Conservation (phyloP, 2,329 filamentous ascomycete species). For the Epichloe typhina region DNA sequence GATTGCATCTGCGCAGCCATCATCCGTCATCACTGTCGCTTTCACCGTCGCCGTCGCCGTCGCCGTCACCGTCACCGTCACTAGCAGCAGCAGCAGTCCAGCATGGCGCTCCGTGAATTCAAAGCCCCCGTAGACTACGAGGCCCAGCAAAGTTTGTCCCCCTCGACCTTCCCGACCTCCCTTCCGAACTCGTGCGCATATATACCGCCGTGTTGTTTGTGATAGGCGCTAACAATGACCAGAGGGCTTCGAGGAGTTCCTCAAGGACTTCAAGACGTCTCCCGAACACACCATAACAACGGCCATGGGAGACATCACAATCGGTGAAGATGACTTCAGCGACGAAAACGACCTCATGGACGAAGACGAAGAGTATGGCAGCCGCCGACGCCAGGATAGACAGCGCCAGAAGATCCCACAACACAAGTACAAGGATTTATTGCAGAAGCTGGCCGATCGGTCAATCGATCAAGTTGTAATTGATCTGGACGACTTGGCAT, state of each 20-base stretch:
- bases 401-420: slow-evolving; percentile 44
- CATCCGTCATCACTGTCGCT: not conserved
- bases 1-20: not conserved
- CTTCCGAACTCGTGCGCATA: not conserved
- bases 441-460: slow-evolving; percentile 80
- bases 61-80: not conserved
- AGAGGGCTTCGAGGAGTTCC: slow-evolving; percentile 80
- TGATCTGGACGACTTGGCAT: slow-evolving; percentile 75
- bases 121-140: slow-evolving; percentile 74
- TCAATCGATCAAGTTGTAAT: slow-evolving; percentile 65
- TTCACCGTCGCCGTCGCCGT: not conserved
- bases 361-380: slow-evolving; percentile 51
- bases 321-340: slow-evolving; percentile 74
- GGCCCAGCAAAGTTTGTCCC: slow-evolving; percentile 60
- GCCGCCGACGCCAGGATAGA: slow-evolving; percentile 35
- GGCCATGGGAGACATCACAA: slow-evolving; percentile 70
- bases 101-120: slow-evolving; percentile 77
- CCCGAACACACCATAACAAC: slow-evolving; percentile 60
- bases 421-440: slow-evolving; percentile 75
- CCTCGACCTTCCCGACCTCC: not conserved
- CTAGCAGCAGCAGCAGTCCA: slow-evolving; percentile 10
- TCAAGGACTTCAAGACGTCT: slow-evolving; percentile 75
- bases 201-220: not conserved
- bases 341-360: slow-evolving; percentile 94
- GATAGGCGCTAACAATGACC: slow-evolving; percentile 3